Conservation (phyloP, 2,329 filamentous ascomycete genomes). For the Cordyceps tenuipes region DNA sequence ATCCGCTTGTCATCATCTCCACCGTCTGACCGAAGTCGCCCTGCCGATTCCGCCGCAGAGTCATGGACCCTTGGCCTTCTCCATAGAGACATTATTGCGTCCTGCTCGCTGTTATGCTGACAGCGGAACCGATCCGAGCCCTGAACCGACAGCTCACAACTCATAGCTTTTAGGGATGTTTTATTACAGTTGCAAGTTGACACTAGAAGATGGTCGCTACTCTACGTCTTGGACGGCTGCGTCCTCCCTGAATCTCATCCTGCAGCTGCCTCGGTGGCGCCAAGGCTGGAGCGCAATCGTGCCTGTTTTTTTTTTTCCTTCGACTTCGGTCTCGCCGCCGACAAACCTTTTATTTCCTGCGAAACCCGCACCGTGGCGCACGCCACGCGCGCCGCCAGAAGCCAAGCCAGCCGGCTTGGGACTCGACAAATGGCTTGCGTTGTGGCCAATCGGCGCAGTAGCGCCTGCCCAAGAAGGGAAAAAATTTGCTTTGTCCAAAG, state of each 20-base stretch:
- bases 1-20: constrained; percentile 1
- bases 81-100: not conserved
- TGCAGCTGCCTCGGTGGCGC: not conserved
- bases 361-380: not conserved
- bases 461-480: constrained; percentile 5
- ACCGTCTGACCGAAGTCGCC: constrained; percentile 8
- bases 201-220: not conserved
- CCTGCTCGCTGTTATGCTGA: not conserved
- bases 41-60: not conserved
- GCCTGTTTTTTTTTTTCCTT: not conserved
- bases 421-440: constrained; percentile 6
- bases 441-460: constrained; percentile 1
- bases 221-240: not conserved
- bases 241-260: not conserved
- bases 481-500: not conserved
- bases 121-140: not conserved
- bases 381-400: not conserved
- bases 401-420: constrained; percentile 3
- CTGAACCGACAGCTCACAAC: not conserved
- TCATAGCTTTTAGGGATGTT: not conserved
- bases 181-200: not conserved
- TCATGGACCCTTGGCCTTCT: constrained; percentile 4
- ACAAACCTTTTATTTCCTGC: not conserved
- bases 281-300: not conserved
- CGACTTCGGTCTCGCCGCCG: constrained; percentile 1